Base-by-base conservation (phyloP, 306 rosid species). In the Oxytropis ochrocephala region DNA sequence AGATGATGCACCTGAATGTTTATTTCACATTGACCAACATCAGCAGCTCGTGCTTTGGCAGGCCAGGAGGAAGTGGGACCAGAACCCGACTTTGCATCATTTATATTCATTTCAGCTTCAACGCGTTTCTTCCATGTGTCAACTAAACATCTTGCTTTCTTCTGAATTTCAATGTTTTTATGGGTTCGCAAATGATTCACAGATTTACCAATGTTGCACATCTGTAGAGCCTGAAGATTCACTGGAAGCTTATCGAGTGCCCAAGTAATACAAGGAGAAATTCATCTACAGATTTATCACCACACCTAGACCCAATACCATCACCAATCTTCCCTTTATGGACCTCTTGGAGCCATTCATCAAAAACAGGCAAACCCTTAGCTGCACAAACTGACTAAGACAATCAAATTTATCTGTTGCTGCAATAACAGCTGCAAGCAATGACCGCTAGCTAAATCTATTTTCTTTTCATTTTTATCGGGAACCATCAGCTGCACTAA, bases 51-150 rank as follows among this genome's bases (percentile, higher is more conserved):
- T 9, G 82, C 43, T 73, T 82, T 85, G 21, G 82, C 68, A 57
- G 86, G 70, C 91, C 91, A 91, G 43, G 86, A 59, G 46, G 79
- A 91, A 69, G 73, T 80, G 61, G 80, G 87, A 78, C 78, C 73
- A 4, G 85, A 76, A 33, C 86, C 91, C 48, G 97, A 79, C 74
- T 87, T 91, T 6, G 91, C 74, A 69, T 91, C 97, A 64, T 73
- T 80, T 39, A 80, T 75, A 33, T 85, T 86, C 88, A 89, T 87
- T 84, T 91, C 97, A 64, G 96, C 97, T 72, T 89, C 91, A 64
- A 91, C 97, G 8, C 97, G 96, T 76, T 79, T 91, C 84, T 91
- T 91, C 97, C 97, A 91, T 4, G 83, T 85, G 73, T 91, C 97
- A 44, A 91, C 96, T 74, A 91, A 87, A 58, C 84, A 79, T 76